Evolutionary conservation across 495 filamentous ascomycete species (phyloP).

Genomic region (Xylaria sp.): DNA sequence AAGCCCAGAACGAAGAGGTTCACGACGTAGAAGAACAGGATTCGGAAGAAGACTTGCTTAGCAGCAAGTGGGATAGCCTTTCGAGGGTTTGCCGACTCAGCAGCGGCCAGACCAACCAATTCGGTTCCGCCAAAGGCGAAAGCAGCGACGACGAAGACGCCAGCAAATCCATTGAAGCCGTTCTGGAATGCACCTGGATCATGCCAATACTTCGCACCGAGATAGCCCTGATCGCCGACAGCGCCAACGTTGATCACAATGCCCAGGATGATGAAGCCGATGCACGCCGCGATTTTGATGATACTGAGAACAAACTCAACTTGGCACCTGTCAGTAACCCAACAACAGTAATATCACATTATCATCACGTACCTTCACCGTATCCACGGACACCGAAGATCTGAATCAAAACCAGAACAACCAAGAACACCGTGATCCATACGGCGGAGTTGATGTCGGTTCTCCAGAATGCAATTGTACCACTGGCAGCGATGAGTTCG

Average conservation of each 20-base stretch:
- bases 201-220: constrained; percentile 62
- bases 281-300: constrained; percentile 48
- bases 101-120: constrained; percentile 75
- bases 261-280: constrained; percentile 60
- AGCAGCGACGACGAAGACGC: constrained; percentile 70
- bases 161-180: constrained; percentile 72
- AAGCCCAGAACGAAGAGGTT: constrained; percentile 67
- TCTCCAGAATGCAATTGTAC: constrained; percentile 52
- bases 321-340: constrained; percentile 47
- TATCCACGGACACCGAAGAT: constrained; percentile 70
- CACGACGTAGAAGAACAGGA: constrained; percentile 81
- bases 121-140: constrained; percentile 77
- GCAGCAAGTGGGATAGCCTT: constrained; percentile 80
- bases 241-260: constrained; percentile 60
- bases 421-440: constrained; percentile 66
- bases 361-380: constrained; percentile 48
- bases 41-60: constrained; percentile 84
- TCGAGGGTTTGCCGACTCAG: constrained; percentile 78
- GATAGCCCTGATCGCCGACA: constrained; percentile 71
- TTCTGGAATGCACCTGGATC: constrained; percentile 69
- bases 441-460: constrained; percentile 51
- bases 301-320: constrained; percentile 51
- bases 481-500: constrained; percentile 59
- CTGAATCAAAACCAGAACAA: constrained; percentile 60
- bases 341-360: constrained; percentile 32